phyloP scores from a whole-genome alignment of 352 stramenopile genomes.

The Pythium aphanidermatum region DNA sequence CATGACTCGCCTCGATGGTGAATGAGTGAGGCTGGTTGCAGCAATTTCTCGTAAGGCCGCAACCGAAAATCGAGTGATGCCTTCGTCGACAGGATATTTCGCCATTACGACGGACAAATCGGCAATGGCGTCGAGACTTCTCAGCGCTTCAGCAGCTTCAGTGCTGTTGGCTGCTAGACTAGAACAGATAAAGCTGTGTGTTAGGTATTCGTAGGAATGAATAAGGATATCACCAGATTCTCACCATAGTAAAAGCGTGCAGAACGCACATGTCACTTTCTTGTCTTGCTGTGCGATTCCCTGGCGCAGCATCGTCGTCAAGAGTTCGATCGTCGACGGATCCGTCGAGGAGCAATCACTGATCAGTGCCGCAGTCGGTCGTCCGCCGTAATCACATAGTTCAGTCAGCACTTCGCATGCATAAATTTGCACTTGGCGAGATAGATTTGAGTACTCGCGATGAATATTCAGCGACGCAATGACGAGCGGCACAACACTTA shows the following conservation, averaged over 20 bases:
- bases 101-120: slow-evolving; percentile 69
- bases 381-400: slow-evolving; percentile 50
- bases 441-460: slow-evolving; percentile 64
- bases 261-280: slow-evolving; percentile 66
- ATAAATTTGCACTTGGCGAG: slow-evolving; percentile 76
- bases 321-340: slow-evolving; percentile 31
- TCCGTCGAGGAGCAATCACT: slow-evolving; percentile 18
- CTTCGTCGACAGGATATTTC: slow-evolving; percentile 66
- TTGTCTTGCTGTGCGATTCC: slow-evolving; percentile 58
- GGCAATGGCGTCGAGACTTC: slow-evolving; percentile 44
- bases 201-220: neutral
- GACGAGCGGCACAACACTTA: slow-evolving; percentile 33
- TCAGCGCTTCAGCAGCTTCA: slow-evolving; percentile 31
- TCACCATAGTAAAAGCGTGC: slow-evolving; percentile 57
- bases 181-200: neutral
- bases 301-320: slow-evolving; percentile 46
- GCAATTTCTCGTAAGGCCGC: slow-evolving; percentile 51
- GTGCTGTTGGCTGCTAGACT: slow-evolving; percentile 49
- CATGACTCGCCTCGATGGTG: slow-evolving; percentile 50
- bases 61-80: slow-evolving; percentile 63
- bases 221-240: neutral
- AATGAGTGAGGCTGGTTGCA: slow-evolving; percentile 46
- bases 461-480: slow-evolving; percentile 44
- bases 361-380: slow-evolving; percentile 26
- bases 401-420: slow-evolving; percentile 70